These are phyloP conservation scores for Podila minutissima DNA, from an alignment of 192 early-diverging fungal species.

Conservation along the genomic window DNA sequence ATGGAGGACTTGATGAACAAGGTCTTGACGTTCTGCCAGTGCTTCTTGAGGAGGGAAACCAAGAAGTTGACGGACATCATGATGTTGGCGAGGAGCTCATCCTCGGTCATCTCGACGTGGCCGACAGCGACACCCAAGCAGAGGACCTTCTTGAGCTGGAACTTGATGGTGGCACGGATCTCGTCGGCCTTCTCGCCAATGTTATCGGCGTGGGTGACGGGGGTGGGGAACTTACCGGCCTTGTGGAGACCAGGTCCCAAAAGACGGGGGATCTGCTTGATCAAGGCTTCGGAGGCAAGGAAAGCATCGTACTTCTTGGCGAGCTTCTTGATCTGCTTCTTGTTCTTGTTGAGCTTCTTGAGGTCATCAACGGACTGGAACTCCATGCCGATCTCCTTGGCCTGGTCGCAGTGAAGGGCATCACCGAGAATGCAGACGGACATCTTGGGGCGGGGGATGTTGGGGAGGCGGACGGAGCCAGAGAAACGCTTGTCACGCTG, in stretches of 20 bases:
- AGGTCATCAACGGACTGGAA: constrained; percentile 96
- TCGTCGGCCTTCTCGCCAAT: constrained; percentile 90
- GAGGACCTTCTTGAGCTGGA: constrained; percentile 99
- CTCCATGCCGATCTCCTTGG: constrained; percentile 90
- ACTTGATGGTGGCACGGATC: constrained; percentile 98
- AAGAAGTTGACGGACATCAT: constrained; percentile 99
- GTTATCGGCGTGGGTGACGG: constrained; percentile 89
- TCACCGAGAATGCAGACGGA: constrained; percentile 96
- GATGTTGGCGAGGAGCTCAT: constrained; percentile 95
- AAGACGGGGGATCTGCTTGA: constrained; percentile 99
- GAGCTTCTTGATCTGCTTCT: constrained; percentile 99
- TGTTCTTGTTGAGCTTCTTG: constrained; percentile 99
- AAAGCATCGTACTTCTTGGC: constrained; percentile 99
- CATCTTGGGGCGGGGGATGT: constrained; percentile 95
- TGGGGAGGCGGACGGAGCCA: constrained; percentile 93
- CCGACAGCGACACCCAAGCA: constrained; percentile 98
- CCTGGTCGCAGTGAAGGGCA: constrained; percentile 95
- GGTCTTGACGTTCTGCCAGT: constrained; percentile 99
- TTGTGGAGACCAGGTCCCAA: constrained; percentile 98
- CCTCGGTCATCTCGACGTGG: constrained; percentile 94
- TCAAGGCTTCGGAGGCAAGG: constrained; percentile 95
- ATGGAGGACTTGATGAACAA: constrained; percentile 98
- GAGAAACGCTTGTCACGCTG: constrained; percentile 99
- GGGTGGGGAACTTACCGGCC: constrained; percentile 98
- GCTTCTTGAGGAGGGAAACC: constrained; percentile 97